Evolutionary conservation across 1,139 yeast genomes (phyloP).

Genomic region (Blastobotrys persicus): DNA sequence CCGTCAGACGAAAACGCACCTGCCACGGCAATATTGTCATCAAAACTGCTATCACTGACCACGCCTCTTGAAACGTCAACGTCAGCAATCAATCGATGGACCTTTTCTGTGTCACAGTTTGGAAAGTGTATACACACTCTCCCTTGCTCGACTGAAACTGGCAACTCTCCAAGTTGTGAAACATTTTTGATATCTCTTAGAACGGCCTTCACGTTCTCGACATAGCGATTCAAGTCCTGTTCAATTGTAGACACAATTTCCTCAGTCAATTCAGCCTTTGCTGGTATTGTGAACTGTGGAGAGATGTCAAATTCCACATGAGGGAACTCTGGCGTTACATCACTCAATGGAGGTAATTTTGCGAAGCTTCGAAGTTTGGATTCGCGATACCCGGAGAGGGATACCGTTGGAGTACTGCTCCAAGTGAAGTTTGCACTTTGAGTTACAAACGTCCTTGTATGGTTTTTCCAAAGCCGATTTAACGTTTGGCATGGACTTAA

Average conservation of each 20-base stretch:
- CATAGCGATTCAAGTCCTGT: conserved; percentile 30
- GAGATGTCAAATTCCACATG: conserved; percentile 38
- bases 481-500: background rate
- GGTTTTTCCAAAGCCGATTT: background rate
- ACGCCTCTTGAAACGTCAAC: conserved; percentile 36
- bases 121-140: conserved; percentile 39
- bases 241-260: conserved; percentile 24
- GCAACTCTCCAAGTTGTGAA: conserved; percentile 39
- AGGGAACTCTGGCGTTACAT: conserved; percentile 12
- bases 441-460: background rate
- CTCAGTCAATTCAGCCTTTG: conserved; percentile 31
- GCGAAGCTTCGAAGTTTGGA: background rate
- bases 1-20: background rate
- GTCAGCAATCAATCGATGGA: conserved; percentile 33
- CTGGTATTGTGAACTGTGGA: conserved; percentile 32
- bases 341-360: background rate
- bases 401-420: too few relatives aligned
- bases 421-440: too few relatives aligned
- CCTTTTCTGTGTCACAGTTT: conserved; percentile 37
- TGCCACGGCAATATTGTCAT: background rate
- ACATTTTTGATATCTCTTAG: conserved; percentile 33
- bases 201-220: conserved; percentile 28
- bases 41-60: conserved; percentile 24
- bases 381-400: too few relatives aligned
- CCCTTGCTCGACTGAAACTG: conserved; percentile 34